Conservation (phyloP, 2,329 filamentous ascomycete genomes). For the Exserohilum turcica region DNA sequence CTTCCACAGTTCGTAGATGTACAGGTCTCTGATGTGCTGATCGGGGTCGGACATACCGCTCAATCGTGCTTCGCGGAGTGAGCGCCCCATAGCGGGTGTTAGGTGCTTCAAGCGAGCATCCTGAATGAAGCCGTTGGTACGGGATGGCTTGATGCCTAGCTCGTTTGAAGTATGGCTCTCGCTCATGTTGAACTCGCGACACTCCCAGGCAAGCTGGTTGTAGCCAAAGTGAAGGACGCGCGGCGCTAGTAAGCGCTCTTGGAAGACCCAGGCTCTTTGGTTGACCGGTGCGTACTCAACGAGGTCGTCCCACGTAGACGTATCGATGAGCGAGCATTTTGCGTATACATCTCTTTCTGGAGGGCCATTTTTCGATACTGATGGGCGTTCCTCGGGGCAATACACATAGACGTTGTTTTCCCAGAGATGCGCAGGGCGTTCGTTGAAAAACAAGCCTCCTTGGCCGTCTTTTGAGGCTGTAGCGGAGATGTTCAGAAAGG, state of each 20-base stretch:
- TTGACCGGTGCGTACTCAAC: conserved; percentile 25
- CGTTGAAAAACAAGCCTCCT: conserved; percentile 20
- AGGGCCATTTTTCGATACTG: background rate
- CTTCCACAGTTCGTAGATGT: conserved; percentile 22
- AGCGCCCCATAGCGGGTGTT: background rate
- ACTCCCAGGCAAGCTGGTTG: conserved; percentile 31
- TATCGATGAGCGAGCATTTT: conserved; percentile 16
- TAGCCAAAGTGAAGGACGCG: conserved; percentile 29
- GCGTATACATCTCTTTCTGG: background rate
- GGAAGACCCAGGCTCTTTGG: conserved; percentile 29
- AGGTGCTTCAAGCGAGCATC: conserved; percentile 12
- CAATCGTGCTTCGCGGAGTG: conserved; percentile 5
- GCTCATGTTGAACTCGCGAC: conserved; percentile 10
- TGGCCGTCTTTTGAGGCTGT: conserved; percentile 22
- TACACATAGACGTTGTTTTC: conserved; percentile 23
- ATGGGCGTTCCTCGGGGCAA: background rate
- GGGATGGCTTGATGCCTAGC: background rate
- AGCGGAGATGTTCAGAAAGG: conserved; percentile 33
- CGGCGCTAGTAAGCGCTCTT: conserved; percentile 29
- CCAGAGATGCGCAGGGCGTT: conserved; percentile 1
- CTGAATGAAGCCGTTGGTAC: background rate
- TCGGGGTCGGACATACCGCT: conserved; percentile 6
- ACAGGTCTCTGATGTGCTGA: conserved; percentile 1
- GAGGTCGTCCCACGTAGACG: conserved; percentile 16
- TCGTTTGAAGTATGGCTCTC: conserved; percentile 7